These are phyloP conservation scores for Persicaria tinctoria DNA, from an alignment of 148 eudicot genomes.

Conservation along the genomic window DNA sequence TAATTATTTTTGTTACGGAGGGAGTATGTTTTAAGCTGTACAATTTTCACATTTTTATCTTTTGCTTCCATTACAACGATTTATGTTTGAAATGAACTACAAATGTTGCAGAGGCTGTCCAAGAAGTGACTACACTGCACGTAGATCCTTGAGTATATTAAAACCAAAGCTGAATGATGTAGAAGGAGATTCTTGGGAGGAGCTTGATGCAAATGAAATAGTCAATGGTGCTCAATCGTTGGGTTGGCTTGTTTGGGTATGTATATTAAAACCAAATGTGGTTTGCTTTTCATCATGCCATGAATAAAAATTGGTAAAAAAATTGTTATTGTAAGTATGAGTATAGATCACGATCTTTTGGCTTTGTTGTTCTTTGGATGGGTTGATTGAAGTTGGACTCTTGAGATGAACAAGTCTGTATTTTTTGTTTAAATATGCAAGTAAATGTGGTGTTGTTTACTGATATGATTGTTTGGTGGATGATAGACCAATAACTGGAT, in stretches of 20 bases:
- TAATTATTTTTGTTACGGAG: no score
- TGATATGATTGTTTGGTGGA: no score
- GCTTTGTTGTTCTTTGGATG: not conserved
- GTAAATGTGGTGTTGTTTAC: no score
- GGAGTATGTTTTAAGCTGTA: not conserved
- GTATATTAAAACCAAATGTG: no score
- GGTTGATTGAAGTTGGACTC: not conserved
- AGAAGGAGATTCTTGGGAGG: conserved; percentile 96
- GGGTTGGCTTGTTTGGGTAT: conserved; percentile 98
- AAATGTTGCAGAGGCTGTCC: conserved; percentile 81
- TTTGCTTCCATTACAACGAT: not conserved
- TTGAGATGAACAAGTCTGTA: not conserved
- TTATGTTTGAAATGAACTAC: not conserved
- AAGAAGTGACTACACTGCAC: conserved; percentile 61
- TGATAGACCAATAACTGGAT: no score
- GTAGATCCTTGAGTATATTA: conserved; percentile 55
- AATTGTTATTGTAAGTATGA: not conserved
- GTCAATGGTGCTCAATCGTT: conserved; percentile 56
- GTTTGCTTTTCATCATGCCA: not conserved
- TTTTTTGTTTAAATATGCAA: not conserved
- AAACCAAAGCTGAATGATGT: conserved; percentile 51
- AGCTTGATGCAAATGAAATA: conserved; percentile 62
- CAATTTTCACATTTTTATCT: not conserved
- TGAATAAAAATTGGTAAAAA: not conserved
- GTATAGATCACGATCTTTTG: not conserved